Base-by-base conservation (phyloP, 805 yeast species). In the Wickerhamiella galacta region DNA sequence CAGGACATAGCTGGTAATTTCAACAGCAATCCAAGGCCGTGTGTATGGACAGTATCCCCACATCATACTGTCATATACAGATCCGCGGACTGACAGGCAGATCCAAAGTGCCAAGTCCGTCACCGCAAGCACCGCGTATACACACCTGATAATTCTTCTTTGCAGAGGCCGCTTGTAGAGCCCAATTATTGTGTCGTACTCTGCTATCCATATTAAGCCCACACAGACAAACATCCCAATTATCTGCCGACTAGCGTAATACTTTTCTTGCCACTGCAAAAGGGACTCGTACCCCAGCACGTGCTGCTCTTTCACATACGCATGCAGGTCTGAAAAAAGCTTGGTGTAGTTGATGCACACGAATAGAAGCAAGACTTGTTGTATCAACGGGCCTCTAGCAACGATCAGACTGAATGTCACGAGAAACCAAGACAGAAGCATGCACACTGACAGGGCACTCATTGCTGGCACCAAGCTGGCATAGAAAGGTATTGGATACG, bases 261-360 rank as follows among this genome's bases (percentile, higher is more conserved):
- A 24, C 15, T 9, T n/a, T 9, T 9, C 6, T 6, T 9, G 6
- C 26, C 26, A 24, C 14, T 8, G 7, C 8, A 24, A 9, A n/a
- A 7, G 8, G 6, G 14, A 10, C 12, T 24, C 14, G 15, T 24
- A 24, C 14, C 26, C 26, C 15, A 8, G 6, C 12, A 9, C 12
- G 15, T 24, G 15, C 15, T 12, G 26, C 50, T 78, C 31, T 72
- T 81, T 58, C 95, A 94, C 0, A 78, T 82, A 18, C 66, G 82
- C 31, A 57, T 85, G 19, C 95, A 83, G 53, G 69, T 75, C n/a
- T 6, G 14, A 9, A 24, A 24, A 24, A 9, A 24, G 26, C 7
- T 9, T 14, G 7, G 26, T 10, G 14, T 9, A 24, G 15, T 8
- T 9, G 12, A 24, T n/a, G 6, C 12, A 7, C 8, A 24, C 14